Conservation (phyloP, 352 stramenopile species). For the Lagenidium giganteum region DNA sequence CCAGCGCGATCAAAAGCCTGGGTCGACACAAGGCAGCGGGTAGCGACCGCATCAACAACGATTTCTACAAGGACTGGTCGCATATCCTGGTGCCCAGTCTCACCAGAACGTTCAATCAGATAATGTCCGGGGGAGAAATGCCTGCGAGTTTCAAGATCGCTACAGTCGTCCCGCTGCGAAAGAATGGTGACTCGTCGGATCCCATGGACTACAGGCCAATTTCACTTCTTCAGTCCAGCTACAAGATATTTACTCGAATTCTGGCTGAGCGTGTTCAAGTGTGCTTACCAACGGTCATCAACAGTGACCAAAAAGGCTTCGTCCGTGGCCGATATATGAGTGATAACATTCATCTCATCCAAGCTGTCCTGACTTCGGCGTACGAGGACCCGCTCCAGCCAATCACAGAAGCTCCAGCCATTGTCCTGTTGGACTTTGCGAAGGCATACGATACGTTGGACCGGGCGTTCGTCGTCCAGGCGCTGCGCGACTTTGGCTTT, state of each 20-base stretch:
- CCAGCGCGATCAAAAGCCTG: neutral
- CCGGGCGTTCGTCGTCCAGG: constrained; percentile 2
- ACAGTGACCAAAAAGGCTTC: constrained; percentile 22
- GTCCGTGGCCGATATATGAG: constrained; percentile 3
- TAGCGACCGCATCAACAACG: constrained; percentile 6
- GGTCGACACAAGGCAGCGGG: constrained; percentile 4
- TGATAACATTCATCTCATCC: neutral
- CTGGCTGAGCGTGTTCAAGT: constrained; percentile 4
- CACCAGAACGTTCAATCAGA: neutral
- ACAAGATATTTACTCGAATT: constrained; percentile 21
- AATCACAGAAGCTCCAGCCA: neutral
- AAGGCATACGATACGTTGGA: constrained; percentile 19
- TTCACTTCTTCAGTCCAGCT: constrained; percentile 15
- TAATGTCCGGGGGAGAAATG: neutral
- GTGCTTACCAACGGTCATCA: constrained; percentile 2
- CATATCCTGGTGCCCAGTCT: neutral
- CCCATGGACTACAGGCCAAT: constrained; percentile 19
- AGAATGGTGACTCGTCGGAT: constrained; percentile 11
- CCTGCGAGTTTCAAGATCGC: constrained; percentile 1
- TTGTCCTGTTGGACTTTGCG: constrained; percentile 12
- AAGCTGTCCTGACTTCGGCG: neutral
- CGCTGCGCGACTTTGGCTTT: neutral
- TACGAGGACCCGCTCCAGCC: neutral
- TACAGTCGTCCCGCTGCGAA: constrained; percentile 15
- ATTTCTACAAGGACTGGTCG: constrained; percentile 5